Evolutionary conservation across 1,284 basidiomycete genomes (phyloP).

Genomic region (Phellopilus nigrolimitatus): DNA sequence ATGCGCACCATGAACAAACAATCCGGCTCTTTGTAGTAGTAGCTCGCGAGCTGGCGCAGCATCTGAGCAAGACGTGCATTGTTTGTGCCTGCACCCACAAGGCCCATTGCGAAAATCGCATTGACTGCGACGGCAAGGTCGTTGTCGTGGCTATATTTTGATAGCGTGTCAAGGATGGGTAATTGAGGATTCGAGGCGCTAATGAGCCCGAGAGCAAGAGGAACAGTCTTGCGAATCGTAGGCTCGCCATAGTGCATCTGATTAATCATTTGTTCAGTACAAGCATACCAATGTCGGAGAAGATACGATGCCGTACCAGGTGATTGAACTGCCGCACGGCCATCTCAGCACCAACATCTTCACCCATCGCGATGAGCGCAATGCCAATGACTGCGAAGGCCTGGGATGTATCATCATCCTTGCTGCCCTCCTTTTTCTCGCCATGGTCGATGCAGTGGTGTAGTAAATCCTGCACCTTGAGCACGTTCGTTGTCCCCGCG

Average conservation of each 20-base stretch:
- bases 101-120: conserved; percentile 98
- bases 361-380: conserved; percentile 95
- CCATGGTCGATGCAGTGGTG: conserved; percentile 94
- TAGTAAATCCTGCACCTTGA: conserved; percentile 91
- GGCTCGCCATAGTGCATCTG: conserved; percentile 99
- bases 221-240: conserved; percentile 88
- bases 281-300: background rate
- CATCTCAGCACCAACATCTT: conserved; percentile 98
- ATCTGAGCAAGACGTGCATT: conserved; percentile 97
- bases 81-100: conserved; percentile 97
- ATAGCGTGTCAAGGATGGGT: conserved; percentile 94
- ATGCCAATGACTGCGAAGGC: conserved; percentile 94
- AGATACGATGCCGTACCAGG: conserved; percentile 54
- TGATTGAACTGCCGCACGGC: conserved; percentile 92
- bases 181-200: conserved; percentile 95
- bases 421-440: conserved; percentile 55
- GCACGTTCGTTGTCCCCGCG: conserved; percentile 93
- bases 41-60: conserved; percentile 93
- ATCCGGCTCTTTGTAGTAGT: conserved; percentile 97
- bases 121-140: conserved; percentile 95
- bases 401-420: conserved; percentile 82
- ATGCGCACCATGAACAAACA: conserved; percentile 96
- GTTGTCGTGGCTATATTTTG: conserved; percentile 99
- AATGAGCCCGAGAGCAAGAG: conserved; percentile 91
- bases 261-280: conserved; percentile 14